These are phyloP conservation scores for Populus pruinosa DNA, from an alignment of 345 rosid species.

Conservation along the genomic window DNA sequence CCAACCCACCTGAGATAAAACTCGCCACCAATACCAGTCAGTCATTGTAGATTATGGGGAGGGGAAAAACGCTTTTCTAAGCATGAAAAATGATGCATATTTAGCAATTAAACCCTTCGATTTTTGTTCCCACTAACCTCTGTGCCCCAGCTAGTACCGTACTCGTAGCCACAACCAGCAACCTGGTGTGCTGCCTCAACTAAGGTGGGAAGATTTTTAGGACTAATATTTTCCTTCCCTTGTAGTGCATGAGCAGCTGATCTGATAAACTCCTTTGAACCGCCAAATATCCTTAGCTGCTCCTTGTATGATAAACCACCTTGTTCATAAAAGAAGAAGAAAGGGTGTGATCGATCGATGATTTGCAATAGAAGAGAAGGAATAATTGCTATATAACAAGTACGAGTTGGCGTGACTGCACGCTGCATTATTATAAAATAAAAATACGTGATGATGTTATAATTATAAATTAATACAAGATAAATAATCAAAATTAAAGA, in stretches of 20 bases:
- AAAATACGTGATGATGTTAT: no score
- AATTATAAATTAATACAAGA: no score
- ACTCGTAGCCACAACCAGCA: conserved; percentile 44
- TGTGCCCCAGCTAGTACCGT: conserved; percentile 51
- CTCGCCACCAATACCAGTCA: not conserved
- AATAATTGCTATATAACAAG: not conserved
- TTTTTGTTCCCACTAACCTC: conserved; percentile 26
- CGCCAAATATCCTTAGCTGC: conserved; percentile 38
- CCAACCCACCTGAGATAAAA: conserved; percentile 48
- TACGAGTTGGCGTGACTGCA: no score
- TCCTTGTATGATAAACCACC: conserved; percentile 21
- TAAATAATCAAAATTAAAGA: no score
- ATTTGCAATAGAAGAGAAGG: not conserved
- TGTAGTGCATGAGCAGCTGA: conserved; percentile 42
- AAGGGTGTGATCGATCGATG: not conserved
- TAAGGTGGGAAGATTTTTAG: conserved; percentile 3
- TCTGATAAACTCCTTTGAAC: conserved; percentile 36
- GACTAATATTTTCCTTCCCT: conserved; percentile 24
- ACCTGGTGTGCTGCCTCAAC: conserved; percentile 43
- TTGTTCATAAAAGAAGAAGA: not conserved
- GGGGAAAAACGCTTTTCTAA: not conserved
- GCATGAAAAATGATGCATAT: not conserved
- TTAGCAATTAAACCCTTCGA: not conserved
- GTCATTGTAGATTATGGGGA: not conserved
- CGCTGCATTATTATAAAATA: no score